phyloP scores from a whole-genome alignment of 2,329 filamentous ascomycete species.

The Pseudopithomyces chartarum region DNA sequence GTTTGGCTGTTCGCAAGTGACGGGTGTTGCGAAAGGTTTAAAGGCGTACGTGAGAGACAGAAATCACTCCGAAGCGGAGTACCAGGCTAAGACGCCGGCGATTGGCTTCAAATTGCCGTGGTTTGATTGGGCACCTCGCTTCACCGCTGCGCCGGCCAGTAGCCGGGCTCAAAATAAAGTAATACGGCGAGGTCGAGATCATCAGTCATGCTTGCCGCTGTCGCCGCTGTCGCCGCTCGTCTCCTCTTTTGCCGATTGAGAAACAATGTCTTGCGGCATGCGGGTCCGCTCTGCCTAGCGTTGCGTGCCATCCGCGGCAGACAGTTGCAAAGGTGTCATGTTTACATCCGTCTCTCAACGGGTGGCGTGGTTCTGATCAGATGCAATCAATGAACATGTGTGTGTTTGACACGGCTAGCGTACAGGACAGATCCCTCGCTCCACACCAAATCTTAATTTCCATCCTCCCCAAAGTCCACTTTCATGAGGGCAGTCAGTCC shows the following conservation, averaged over 20 bases:
- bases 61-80: slow-evolving; percentile 32
- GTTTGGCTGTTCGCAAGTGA: background rate
- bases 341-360: background rate
- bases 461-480: no score
- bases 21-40: slow-evolving; percentile 2
- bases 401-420: background rate
- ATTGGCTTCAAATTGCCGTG: slow-evolving; percentile 29
- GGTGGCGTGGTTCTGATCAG: background rate
- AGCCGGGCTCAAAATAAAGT: slow-evolving; percentile 20
- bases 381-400: no score
- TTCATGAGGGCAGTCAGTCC: no score
- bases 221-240: slow-evolving; percentile 7
- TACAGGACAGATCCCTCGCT: background rate
- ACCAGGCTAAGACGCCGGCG: slow-evolving; percentile 21
- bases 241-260: slow-evolving; percentile 6
- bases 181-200: slow-evolving; percentile 19
- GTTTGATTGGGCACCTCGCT: slow-evolving; percentile 28
- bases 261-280: background rate
- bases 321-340: background rate
- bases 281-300: background rate
- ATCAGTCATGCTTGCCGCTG: background rate
- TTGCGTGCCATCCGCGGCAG: background rate
- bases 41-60: slow-evolving; percentile 20
- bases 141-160: slow-evolving; percentile 16
- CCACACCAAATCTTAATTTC: background rate